Evolutionary conservation across 1,284 basidiomycete genomes (phyloP), one percentile per base, ranked within the genome.

Genomic region (Coniferiporia weirii): DNA sequence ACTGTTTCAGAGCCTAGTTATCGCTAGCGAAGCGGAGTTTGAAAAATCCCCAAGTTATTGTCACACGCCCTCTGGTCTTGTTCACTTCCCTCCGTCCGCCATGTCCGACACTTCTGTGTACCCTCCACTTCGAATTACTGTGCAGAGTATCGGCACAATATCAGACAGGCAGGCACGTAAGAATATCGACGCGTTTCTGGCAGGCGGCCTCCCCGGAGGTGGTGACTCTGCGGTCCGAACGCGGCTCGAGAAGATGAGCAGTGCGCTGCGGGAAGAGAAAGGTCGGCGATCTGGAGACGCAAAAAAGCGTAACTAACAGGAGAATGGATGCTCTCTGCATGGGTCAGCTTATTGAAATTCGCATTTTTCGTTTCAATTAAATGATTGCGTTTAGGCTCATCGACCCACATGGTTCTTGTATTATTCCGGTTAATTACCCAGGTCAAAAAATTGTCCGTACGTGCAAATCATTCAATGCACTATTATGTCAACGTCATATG

Each of bases 171-270:
- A 61, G 59, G 34, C 55, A 57, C n/a, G 61, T 57, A 43, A 66
- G 66, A 56, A 62, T 63, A 27, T 69, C 61, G 40, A 66, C 62
- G 12, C 64, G 65, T 43, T 66, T 64, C 22, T 68, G 64, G 2
- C 64, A 61, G 44, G 65, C 65, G 9, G 65, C 66, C 7, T 61
- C 61, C 45, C 68, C 62, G 19, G 66, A 63, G 36, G 58, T 22
- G 38, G 49, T 17, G 58, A 59, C 43, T 22, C 52, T 7, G 38
- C 58, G 6, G 45, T 54, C 49, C 34, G 45, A 12, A 59, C 58
- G 32, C 44, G 58, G n/a, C 53, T 59, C 15, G 52, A 59, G 48
- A 59, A 59, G 22, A 7, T 59, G 19, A 54, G 36, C 20, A 46
- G 20, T 15, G 36, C 57, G 46, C 43, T 59, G 52, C 36, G 27